Percentiles rank a stretch among this genome's conserved stretches.
These are phyloP conservation scores for Russula vinacea DNA, from an alignment of 768 basidiomycete species.

Conservation along the genomic window DNA sequence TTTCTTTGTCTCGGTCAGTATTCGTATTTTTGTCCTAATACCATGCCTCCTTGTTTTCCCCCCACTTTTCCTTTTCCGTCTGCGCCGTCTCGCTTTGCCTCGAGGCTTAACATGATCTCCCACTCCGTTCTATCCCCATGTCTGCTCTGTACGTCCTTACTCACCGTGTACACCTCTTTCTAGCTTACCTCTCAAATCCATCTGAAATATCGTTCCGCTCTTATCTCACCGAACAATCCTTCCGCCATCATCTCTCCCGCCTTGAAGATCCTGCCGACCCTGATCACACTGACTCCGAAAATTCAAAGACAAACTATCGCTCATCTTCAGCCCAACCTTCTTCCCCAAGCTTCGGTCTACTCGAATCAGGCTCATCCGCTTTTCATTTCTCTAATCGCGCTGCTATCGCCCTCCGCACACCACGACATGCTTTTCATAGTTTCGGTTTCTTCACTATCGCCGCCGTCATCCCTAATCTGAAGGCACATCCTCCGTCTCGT, in stretches of 20 bases:
- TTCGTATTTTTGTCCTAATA: constrained; percentile 32
- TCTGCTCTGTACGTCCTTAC: constrained; percentile 26
- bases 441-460: constrained; percentile 88
- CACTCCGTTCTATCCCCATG: constrained; percentile 5
- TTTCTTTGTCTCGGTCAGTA: constrained; percentile 64
- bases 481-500: constrained; percentile 25
- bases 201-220: constrained; percentile 90
- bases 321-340: constrained; percentile 29
- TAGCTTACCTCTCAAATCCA: constrained; percentile 95
- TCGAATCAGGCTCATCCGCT: constrained; percentile 40
- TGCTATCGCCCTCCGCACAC: constrained; percentile 88
- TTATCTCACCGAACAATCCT: constrained; percentile 95
- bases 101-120: constrained; percentile 10
- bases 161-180: constrained; percentile 27
- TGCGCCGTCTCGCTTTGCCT: background rate
- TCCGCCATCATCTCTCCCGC: constrained; percentile 87
- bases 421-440: constrained; percentile 81
- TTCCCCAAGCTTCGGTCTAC: constrained; percentile 27
- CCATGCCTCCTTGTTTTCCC: background rate
- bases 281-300: constrained; percentile 38
- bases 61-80: constrained; percentile 18
- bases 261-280: constrained; percentile 70
- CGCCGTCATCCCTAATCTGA: constrained; percentile 57
- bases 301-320: constrained; percentile 30
- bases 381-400: constrained; percentile 93